Evolutionary conservation across 108 stramenopile species (phyloP).

Genomic region (Nannochloropsis gaditana): DNA sequence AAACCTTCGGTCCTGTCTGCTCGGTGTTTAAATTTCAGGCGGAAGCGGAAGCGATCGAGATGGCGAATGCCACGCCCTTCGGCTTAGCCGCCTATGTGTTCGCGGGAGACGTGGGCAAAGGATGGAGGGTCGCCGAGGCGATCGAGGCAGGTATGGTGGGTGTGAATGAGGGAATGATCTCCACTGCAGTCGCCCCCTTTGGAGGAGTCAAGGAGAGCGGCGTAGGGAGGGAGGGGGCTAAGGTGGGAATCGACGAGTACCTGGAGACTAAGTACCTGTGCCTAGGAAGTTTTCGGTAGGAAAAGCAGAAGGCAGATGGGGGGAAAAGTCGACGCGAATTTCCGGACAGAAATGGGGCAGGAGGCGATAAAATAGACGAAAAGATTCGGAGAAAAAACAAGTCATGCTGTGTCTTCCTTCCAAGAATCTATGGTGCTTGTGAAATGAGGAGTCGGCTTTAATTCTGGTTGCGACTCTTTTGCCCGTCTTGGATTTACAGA

Average conservation of each 20-base stretch:
- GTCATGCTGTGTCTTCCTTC: not conserved
- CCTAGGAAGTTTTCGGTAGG: conserved; percentile 33
- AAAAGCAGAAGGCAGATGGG: not conserved
- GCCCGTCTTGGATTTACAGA: not conserved
- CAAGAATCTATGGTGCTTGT: not conserved
- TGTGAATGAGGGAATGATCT: conserved; percentile 82
- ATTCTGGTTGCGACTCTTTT: not conserved
- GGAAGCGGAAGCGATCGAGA: conserved; percentile 46
- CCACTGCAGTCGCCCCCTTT: conserved; percentile 49
- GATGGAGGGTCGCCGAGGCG: conserved; percentile 22
- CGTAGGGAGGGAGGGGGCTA: conserved; percentile 47
- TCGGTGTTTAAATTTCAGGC: conserved; percentile 30
- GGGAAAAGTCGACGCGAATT: not conserved
- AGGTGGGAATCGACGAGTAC: conserved; percentile 50
- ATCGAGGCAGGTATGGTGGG: conserved; percentile 61
- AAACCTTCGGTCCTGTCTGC: conserved; percentile 52
- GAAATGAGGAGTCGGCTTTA: not conserved
- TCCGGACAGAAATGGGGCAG: not conserved
- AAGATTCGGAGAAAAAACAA: not conserved
- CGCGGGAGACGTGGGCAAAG: conserved; percentile 33
- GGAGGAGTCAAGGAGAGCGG: conserved; percentile 55
- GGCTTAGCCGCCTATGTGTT: conserved; percentile 50
- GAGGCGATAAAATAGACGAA: not conserved
- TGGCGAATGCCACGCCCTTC: conserved; percentile 46
- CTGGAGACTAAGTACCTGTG: conserved; percentile 55